Evolutionary conservation across 352 stramenopile species (phyloP).

Genomic region (Phytophthora syringae): DNA sequence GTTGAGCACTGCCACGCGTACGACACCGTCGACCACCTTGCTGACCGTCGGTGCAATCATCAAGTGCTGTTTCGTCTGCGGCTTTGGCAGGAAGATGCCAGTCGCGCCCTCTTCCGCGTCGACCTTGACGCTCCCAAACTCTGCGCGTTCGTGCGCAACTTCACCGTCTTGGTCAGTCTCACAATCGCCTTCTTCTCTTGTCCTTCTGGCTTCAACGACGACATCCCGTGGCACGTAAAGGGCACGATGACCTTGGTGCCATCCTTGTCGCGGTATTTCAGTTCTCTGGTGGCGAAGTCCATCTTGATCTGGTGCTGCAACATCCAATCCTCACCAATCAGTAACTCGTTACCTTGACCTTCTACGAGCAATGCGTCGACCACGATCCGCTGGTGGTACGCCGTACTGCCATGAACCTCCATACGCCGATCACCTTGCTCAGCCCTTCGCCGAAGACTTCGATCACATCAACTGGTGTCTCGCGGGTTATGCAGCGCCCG

Average conservation of each 20-base stretch:
- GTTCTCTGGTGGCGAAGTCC: neutral
- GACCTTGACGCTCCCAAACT: neutral
- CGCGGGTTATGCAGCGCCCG: no score
- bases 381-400: no score
- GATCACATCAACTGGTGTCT: no score
- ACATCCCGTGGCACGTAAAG: neutral
- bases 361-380: no score
- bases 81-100: constrained; percentile 13
- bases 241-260: neutral
- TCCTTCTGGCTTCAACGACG: no score
- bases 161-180: neutral
- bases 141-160: neutral
- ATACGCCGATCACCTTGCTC: no score
- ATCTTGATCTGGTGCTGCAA: neutral
- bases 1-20: constrained; percentile 15
- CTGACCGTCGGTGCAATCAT: constrained; percentile 16
- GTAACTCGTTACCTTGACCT: neutral
- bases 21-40: neutral
- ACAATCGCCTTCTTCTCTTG: neutral
- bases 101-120: constrained; percentile 7
- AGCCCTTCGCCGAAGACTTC: no score
- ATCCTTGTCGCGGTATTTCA: neutral
- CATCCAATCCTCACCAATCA: neutral
- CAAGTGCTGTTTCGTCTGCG: neutral
- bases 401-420: no score